These are phyloP conservation scores for Claviceps cyperi DNA, from an alignment of 2,329 filamentous ascomycete species.

Conservation along the genomic window DNA sequence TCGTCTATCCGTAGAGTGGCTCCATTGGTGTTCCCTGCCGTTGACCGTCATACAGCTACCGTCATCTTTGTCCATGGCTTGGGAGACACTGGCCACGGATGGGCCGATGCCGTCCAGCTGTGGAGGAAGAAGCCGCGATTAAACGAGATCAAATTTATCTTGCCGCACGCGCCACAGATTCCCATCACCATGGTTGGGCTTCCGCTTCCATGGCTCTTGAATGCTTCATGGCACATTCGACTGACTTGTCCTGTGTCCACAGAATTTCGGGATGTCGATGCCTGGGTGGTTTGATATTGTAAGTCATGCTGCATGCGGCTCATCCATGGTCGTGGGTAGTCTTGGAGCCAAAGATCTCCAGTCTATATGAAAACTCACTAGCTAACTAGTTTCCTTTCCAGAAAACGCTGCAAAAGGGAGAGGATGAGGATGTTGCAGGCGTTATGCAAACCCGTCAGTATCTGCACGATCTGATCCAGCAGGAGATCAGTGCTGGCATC, in stretches of 20 bases:
- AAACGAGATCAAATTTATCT: slow-evolving; percentile 82
- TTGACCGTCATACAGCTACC: slow-evolving; percentile 77
- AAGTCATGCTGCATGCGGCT: slow-evolving; percentile 10
- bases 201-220: background rate
- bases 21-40: slow-evolving; percentile 61
- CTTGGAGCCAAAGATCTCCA: background rate
- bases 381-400: slow-evolving; percentile 6
- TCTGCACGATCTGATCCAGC: slow-evolving; percentile 62
- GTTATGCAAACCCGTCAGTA: slow-evolving; percentile 46
- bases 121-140: slow-evolving; percentile 71
- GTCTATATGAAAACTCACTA: background rate
- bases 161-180: slow-evolving; percentile 78
- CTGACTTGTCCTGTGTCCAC: slow-evolving; percentile 1
- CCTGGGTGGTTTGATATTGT: slow-evolving; percentile 81
- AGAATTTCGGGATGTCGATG: slow-evolving; percentile 69
- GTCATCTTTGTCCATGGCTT: slow-evolving; percentile 91
- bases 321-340: background rate
- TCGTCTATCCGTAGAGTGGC: slow-evolving; percentile 19
- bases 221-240: background rate
- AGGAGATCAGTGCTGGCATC: slow-evolving; percentile 68
- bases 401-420: slow-evolving; percentile 19
- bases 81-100: slow-evolving; percentile 68
- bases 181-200: slow-evolving; percentile 53
- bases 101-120: slow-evolving; percentile 73
- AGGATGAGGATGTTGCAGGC: slow-evolving; percentile 53